Evolutionary conservation across 73 alveolate genomes (phyloP).

Genomic region (Paramecium octaurelia): DNA sequence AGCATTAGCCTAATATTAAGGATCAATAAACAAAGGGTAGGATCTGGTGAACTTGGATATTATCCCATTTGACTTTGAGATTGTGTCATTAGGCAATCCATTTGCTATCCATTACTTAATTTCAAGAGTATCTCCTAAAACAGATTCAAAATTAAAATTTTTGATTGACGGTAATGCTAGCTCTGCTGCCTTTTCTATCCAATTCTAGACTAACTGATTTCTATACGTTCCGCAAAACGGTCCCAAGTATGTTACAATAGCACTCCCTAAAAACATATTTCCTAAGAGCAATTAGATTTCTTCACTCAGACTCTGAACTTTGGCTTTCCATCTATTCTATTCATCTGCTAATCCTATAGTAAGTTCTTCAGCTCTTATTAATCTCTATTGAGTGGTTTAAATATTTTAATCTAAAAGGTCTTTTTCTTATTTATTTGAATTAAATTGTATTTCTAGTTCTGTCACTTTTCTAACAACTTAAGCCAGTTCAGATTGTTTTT

Average conservation of each 20-base stretch:
- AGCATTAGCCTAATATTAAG: constrained; percentile 89
- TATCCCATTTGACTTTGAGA: constrained; percentile 93
- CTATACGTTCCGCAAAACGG: constrained; percentile 92
- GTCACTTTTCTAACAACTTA: constrained; percentile 83
- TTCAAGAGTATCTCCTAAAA: constrained; percentile 91
- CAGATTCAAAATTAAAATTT: constrained; percentile 76
- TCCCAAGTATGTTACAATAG: constrained; percentile 93
- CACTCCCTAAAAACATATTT: constrained; percentile 89
- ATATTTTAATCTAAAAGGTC: constrained; percentile 83
- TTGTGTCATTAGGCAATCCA: constrained; percentile 96
- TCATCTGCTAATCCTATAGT: constrained; percentile 92
- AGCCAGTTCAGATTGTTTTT: constrained; percentile 79
- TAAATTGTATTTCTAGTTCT: constrained; percentile 82
- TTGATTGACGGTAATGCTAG: constrained; percentile 75
- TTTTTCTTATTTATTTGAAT: constrained; percentile 79
- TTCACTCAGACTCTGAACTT: constrained; percentile 71
- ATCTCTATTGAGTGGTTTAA: constrained; percentile 76
- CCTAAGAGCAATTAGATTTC: constrained; percentile 83
- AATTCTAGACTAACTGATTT: constrained; percentile 70
- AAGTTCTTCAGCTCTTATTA: constrained; percentile 93
- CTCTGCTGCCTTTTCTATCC: constrained; percentile 78
- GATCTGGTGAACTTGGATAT: constrained; percentile 78
- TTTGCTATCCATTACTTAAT: constrained; percentile 94
- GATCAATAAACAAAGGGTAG: constrained; percentile 95
- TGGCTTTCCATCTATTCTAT: constrained; percentile 94